These are phyloP conservation scores for Colletotrichum orchidophilum DNA, from an alignment of 2,329 filamentous ascomycete genomes.

Conservation along the genomic window DNA sequence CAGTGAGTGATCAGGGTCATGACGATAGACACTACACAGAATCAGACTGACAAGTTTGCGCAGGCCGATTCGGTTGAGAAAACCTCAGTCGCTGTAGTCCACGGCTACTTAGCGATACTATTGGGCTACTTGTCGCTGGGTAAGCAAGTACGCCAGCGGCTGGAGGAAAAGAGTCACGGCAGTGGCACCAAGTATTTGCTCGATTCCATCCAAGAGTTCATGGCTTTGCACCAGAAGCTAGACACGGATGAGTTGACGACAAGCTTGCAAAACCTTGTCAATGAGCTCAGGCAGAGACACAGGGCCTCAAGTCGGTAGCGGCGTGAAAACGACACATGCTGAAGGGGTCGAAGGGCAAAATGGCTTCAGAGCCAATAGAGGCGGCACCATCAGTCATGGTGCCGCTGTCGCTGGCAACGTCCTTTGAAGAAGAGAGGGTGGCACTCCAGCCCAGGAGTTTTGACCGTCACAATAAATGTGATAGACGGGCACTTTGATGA, in stretches of 20 bases:
- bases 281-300: conserved; percentile 41
- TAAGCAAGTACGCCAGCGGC: conserved; percentile 52
- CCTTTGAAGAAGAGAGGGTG: background rate
- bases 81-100: conserved; percentile 80
- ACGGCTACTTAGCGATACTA: conserved; percentile 87
- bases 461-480: background rate
- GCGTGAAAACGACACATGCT: background rate
- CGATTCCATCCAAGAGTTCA: conserved; percentile 64
- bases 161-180: conserved; percentile 53
- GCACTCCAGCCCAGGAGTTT: background rate
- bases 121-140: conserved; percentile 81
- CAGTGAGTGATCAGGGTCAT: conserved; percentile 62
- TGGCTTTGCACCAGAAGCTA: conserved; percentile 59
- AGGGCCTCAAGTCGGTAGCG: background rate
- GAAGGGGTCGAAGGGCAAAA: no score
- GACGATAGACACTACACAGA: background rate
- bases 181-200: conserved; percentile 57
- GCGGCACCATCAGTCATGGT: background rate
- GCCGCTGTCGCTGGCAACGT: background rate
- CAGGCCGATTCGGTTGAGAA: conserved; percentile 78
- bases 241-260: conserved; percentile 51
- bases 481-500: background rate
- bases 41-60: conserved; percentile 31
- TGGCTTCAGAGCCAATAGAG: background rate
- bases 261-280: conserved; percentile 47